These are phyloP conservation scores for Vitis labrusca DNA, from an alignment of 164 flowering plant genomes.

Conservation along the genomic window DNA sequence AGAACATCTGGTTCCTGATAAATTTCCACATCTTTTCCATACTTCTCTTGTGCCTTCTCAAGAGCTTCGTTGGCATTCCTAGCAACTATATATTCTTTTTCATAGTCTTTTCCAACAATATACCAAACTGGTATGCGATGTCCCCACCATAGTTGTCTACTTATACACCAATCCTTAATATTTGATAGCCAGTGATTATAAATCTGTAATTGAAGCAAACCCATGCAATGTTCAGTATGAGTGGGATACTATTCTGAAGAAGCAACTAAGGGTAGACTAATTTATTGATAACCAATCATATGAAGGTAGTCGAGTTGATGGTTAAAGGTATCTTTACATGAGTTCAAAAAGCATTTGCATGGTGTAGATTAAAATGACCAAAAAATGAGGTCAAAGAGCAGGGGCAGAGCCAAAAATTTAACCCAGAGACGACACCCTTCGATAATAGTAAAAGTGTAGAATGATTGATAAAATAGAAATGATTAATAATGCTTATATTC, in stretches of 20 bases:
- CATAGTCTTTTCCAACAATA: conserved; percentile 72
- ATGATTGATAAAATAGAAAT: no score
- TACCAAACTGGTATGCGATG: conserved; percentile 99
- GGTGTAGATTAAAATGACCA: not conserved
- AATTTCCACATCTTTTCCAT: conserved; percentile 77
- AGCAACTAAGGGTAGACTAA: not conserved
- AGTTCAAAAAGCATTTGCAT: not conserved
- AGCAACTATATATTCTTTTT: conserved; percentile 90
- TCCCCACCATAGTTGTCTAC: conserved; percentile 99
- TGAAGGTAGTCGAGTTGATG: not conserved
- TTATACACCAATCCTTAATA: conserved; percentile 98
- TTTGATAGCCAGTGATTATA: conserved; percentile 86
- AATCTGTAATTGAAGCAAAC: conserved; percentile 46
- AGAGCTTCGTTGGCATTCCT: conserved; percentile 73
- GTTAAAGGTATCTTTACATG: not conserved
- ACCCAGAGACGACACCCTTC: no score
- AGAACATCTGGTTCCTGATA: conserved; percentile 98
- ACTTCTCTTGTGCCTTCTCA: conserved; percentile 63
- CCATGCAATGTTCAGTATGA: not conserved
- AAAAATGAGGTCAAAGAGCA: not conserved
- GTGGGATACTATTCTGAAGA: no score
- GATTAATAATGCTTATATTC: no score
- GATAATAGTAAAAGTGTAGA: no score
- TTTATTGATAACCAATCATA: not conserved
- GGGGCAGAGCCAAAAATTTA: no score